Evolutionary conservation across 495 filamentous ascomycete genomes (phyloP), one percentile per base, ranked within the genome.

Genomic region (Lepidopterella palustris): DNA sequence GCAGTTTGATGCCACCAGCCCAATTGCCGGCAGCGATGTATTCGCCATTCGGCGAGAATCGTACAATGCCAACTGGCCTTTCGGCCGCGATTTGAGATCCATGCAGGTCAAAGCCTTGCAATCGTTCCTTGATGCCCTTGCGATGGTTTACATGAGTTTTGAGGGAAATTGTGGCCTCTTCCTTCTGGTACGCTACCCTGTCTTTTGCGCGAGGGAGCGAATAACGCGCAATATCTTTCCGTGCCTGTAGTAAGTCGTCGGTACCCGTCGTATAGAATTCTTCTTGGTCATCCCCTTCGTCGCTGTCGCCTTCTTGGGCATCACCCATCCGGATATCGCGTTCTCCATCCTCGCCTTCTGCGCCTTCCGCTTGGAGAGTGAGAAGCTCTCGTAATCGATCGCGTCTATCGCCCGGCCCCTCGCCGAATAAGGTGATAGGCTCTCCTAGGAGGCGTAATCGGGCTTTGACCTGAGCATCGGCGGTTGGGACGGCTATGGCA

Each of bases 371-470:
- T 59, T 88, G 77, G 31, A 82, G 80, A 2, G 86, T 85, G 40
- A 97, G 77, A 0, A 97, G 75, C 69, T 89, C 87, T 66, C 93
- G 84, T 59, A 99, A 70, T 57, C 93, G 82, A 61, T 97, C 93
- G 75, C 93, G 80, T 57, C 93, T 78, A 64, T 97, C 92, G 5
- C 78, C 84, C 0, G 87, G 87, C 5, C 89, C 91, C 78, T 99
- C 93, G 45, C 90, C 93, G 65, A 99, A 99, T 0, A 97, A 79
- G 4, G 95, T 99, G 56, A 97, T 86, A 2, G 93, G 95, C 70
- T 99, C 86, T 10, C 87, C 88, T 32, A 96, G 78, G 64, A 92
- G 86, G 65, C 95, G 86, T 53, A 97, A 76, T 32, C 84, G 84
- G 24, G 81, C 76, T 39, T 90, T 87, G 32, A 99, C 92, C 62